Conservation (phyloP, 805 yeast species). For the Yarrowia bubula region DNA sequence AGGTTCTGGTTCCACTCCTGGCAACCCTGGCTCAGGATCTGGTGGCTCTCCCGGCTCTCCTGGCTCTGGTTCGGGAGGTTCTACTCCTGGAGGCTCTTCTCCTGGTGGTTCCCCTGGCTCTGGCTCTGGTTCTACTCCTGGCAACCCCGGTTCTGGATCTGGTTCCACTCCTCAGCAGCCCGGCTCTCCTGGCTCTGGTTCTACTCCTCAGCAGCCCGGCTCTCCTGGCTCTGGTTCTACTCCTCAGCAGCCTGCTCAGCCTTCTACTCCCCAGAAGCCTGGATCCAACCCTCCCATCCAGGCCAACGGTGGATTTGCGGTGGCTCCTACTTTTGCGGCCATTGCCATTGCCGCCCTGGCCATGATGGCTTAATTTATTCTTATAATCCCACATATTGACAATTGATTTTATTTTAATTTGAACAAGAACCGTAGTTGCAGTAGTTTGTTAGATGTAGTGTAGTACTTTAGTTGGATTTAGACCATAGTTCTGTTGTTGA, state of each 20-base stretch:
- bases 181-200: not conserved
- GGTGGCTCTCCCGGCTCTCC: not conserved
- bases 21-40: not conserved
- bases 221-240: not conserved
- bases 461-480: not conserved
- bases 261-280: not conserved
- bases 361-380: conserved; percentile 11
- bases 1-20: not conserved
- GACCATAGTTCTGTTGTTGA: no score
- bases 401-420: not conserved
- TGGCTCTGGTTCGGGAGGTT: not conserved
- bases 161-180: not conserved
- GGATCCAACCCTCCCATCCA: not conserved
- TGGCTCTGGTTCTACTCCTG: not conserved
- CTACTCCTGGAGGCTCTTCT: not conserved
- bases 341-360: not conserved
- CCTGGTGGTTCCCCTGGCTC: not conserved
- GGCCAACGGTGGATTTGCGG: not conserved
- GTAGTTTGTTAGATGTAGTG: not conserved
- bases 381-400: not conserved
- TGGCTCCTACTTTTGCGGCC: conserved; percentile 16
- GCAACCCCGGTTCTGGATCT: not conserved
- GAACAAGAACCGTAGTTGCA: no score
- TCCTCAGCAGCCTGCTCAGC: not conserved
- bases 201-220: not conserved